Base-by-base conservation (phyloP, 2,329 filamentous ascomycete genomes). In the Colletotrichum lini region DNA sequence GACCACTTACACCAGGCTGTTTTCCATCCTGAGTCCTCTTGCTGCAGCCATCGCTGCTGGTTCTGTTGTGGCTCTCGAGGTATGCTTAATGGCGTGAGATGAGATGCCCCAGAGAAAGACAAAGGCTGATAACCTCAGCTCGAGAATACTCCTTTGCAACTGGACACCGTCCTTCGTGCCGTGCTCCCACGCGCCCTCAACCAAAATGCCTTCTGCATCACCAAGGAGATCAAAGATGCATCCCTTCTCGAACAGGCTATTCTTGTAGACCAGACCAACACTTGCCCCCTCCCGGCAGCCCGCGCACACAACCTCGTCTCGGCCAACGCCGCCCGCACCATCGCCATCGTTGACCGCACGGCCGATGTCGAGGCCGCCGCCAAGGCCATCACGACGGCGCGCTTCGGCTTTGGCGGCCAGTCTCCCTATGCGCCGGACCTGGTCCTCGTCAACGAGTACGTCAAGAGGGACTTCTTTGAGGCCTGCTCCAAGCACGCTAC, bases 391-490 rank as follows among this genome's bases (percentile, higher is more conserved):
- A 84, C 87, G 0, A 81, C 80, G 0, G 88, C 90, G 1, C 82
- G 89, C 2, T 88, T 91, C 74, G 79, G 80, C 16, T 88, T 90
- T 40, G 82, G 86, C 1, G 89, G 89, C 2, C 82, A 79, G 2
- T 91, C 89, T 1, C 84, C 89, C 0, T 92, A 91, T 75, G 87
- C 89, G 0, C 90, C 90, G 0, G 90, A 92, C 74, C 40, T 91
- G 0, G 86, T 92, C 0, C 79, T 92, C 0, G 89, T 92, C n/a
- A 91, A 92, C 71, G 90, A 92, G 73, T 92, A 86, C 70, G 82
- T 84, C 4, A 87, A 88, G 79, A 83, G 86, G 65, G 82, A 84
- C 0, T 91, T 92, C 73, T 77, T 89, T 0, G 82, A 86, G 65
- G 69, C 69, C 13, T 71, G 69, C 26, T 71, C 65, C 2, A 71